These are phyloP conservation scores for Fraxinus angustifolia DNA, from an alignment of 305 asterid species.

Conservation along the genomic window DNA sequence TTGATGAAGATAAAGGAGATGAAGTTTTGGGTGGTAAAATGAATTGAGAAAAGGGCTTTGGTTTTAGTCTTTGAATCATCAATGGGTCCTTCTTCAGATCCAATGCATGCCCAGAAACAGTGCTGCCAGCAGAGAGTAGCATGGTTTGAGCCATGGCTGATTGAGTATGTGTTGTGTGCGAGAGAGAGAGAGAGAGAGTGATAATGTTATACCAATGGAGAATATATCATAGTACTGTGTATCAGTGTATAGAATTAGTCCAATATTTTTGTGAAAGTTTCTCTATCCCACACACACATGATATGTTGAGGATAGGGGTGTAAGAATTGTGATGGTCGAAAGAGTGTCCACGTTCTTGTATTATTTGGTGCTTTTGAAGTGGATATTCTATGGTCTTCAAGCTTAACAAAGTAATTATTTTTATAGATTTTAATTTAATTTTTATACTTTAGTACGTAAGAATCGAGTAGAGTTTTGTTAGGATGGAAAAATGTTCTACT, in stretches of 20 bases:
- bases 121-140: conserved; percentile 45
- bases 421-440: not conserved
- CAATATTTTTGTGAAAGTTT: conserved; percentile 17
- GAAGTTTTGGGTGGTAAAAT: conserved; percentile 32
- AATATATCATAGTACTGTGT: not conserved
- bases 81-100: conserved; percentile 36
- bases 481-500: not conserved
- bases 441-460: not conserved
- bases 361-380: not conserved
- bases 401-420: not conserved
- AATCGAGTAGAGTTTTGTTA: not conserved
- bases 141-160: conserved; percentile 45
- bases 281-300: conserved; percentile 27
- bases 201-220: not conserved
- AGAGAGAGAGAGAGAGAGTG: not conserved
- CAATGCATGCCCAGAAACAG: conserved; percentile 23
- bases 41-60: conserved; percentile 40
- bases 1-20: conserved; percentile 16
- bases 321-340: conserved; percentile 15
- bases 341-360: conserved; percentile 20
- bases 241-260: not conserved
- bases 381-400: not conserved
- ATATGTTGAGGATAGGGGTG: conserved; percentile 30
- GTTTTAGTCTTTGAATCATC: conserved; percentile 41
- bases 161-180: not conserved